Conservation (phyloP, 1,284 basidiomycete species). For the Phylloporus sp. region DNA sequence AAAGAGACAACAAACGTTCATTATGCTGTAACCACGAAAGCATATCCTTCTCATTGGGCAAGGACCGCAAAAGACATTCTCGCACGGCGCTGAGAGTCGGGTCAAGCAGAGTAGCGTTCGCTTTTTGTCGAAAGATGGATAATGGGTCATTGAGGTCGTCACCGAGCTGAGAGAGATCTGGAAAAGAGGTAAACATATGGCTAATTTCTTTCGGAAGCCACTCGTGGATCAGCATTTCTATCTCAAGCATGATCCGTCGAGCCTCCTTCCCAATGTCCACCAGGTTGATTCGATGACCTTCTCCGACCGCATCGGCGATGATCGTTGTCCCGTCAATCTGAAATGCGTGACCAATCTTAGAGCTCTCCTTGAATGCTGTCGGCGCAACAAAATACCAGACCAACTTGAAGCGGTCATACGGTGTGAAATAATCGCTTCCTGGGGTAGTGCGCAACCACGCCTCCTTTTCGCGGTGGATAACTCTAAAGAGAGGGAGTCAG, state of each 20-base stretch:
- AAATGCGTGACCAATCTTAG: conserved; percentile 8
- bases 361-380: conserved; percentile 6
- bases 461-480: conserved; percentile 5
- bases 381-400: conserved; percentile 7
- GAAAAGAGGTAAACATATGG: not conserved
- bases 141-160: conserved; percentile 8
- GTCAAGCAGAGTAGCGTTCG: not conserved
- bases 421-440: conserved; percentile 2
- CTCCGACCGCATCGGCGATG: not conserved
- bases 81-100: not conserved
- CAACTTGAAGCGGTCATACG: conserved; percentile 9
- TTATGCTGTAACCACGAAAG: conserved; percentile 3
- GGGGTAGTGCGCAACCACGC: conserved; percentile 4
- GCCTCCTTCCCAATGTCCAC: conserved; percentile 5
- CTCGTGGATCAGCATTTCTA: not conserved
- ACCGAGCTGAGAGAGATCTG: not conserved
- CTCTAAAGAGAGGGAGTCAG: not conserved
- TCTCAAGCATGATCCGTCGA: not conserved
- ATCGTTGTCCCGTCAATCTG: not conserved
- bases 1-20: not conserved
- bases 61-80: not conserved
- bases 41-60: not conserved
- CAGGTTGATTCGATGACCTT: conserved; percentile 1
- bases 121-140: conserved; percentile 6
- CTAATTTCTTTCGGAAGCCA: not conserved